Evolutionary conservation across 768 basidiomycete species (phyloP).

Genomic region (Tricholoma saponaceum): DNA sequence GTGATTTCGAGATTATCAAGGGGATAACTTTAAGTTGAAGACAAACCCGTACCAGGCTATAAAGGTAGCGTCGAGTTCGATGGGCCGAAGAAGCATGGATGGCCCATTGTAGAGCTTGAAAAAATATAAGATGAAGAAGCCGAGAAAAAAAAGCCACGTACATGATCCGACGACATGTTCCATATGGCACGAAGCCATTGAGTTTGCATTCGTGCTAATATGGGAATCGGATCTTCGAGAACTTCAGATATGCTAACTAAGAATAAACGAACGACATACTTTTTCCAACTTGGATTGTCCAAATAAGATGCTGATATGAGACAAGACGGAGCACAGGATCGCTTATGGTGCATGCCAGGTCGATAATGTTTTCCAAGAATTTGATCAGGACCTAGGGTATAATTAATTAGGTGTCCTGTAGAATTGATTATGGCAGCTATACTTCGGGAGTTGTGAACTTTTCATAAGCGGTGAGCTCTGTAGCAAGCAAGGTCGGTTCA

Average conservation of each 20-base stretch:
- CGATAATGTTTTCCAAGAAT: slow-evolving; percentile 33
- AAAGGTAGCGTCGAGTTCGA: slow-evolving; percentile 33
- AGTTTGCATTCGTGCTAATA: slow-evolving; percentile 32
- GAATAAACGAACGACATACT: slow-evolving; percentile 28
- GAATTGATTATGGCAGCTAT: background rate
- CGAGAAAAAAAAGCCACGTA: slow-evolving; percentile 18
- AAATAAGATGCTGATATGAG: slow-evolving; percentile 54
- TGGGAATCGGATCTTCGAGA: slow-evolving; percentile 26
- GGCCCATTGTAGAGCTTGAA: slow-evolving; percentile 18
- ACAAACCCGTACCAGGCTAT: slow-evolving; percentile 35
- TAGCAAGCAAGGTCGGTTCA: slow-evolving; percentile 23
- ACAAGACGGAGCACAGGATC: slow-evolving; percentile 42
- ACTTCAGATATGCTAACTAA: background rate
- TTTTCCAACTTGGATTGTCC: slow-evolving; percentile 37
- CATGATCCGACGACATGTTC: slow-evolving; percentile 20
- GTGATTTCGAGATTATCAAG: slow-evolving; percentile 1
- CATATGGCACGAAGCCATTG: slow-evolving; percentile 54
- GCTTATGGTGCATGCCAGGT: slow-evolving; percentile 28
- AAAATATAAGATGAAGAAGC: background rate
- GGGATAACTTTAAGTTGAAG: slow-evolving; percentile 1
- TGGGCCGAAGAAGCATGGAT: slow-evolving; percentile 41
- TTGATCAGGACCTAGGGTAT: slow-evolving; percentile 11
- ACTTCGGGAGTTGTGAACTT: slow-evolving; percentile 2
- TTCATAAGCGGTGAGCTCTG: slow-evolving; percentile 32
- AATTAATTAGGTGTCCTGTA: background rate